Conservation (phyloP, 2,329 filamentous ascomycete genomes). For the Aspergillus aculeatus region DNA sequence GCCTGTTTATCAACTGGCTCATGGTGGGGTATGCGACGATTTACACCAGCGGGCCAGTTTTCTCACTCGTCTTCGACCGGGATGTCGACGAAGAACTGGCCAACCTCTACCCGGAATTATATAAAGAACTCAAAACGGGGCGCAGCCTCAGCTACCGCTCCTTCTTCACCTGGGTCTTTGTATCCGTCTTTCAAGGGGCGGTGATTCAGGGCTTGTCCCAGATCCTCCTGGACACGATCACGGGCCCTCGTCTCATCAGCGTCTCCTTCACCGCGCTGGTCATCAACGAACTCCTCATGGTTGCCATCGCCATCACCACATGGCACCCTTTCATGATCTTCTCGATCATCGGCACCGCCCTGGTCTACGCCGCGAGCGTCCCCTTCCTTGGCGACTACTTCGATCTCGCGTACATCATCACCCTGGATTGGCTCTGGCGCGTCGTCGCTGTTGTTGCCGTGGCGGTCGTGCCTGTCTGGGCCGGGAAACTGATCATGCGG, state of each 20-base stretch:
- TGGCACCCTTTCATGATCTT: constrained; percentile 95
- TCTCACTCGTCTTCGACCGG: constrained; percentile 89
- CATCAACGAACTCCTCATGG: constrained; percentile 95
- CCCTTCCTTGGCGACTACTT: constrained; percentile 90
- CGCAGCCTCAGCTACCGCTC: constrained; percentile 85
- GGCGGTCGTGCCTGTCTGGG: constrained; percentile 81
- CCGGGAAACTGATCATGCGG: constrained; percentile 77
- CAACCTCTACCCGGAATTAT: constrained; percentile 93
- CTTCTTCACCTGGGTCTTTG: constrained; percentile 94
- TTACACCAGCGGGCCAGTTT: constrained; percentile 90
- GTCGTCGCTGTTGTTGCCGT: constrained; percentile 76
- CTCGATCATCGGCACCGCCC: constrained; percentile 75
- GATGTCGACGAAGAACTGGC: constrained; percentile 93
- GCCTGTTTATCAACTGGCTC: constrained; percentile 94
- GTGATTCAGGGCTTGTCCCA: constrained; percentile 95
- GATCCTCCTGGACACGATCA: constrained; percentile 74
- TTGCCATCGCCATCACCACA: constrained; percentile 91
- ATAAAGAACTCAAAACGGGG: constrained; percentile 92
- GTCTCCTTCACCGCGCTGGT: constrained; percentile 91
- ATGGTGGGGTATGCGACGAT: constrained; percentile 94
- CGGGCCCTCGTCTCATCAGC: constrained; percentile 70
- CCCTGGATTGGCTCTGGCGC: constrained; percentile 82
- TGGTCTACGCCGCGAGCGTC: constrained; percentile 76
- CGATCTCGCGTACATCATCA: constrained; percentile 76
- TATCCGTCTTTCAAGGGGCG: constrained; percentile 91